Conservation (phyloP, 2,329 filamentous ascomycete genomes). For the Colletotrichum sp. region DNA sequence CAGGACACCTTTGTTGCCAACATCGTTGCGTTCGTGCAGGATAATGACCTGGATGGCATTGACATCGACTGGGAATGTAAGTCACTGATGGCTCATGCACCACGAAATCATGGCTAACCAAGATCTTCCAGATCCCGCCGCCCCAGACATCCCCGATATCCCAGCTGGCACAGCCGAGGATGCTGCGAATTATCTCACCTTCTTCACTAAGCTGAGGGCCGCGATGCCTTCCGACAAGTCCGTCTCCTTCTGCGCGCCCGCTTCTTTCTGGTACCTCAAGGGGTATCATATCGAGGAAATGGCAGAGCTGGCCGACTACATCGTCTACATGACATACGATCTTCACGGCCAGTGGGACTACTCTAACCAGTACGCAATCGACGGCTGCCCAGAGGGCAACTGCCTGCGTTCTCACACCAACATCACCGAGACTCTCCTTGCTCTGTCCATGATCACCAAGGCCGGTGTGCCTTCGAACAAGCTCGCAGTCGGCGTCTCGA, state of each 20-base stretch:
- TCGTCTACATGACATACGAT: constrained; percentile 41
- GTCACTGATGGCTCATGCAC: no score
- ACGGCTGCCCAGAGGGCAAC: constrained; percentile 31
- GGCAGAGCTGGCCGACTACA: constrained; percentile 32
- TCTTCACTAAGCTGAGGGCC: constrained; percentile 10
- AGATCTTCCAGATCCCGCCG: constrained; percentile 30
- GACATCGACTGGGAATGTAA: constrained; percentile 49
- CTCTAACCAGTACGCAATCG: constrained; percentile 27
- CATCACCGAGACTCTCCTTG: constrained; percentile 37
- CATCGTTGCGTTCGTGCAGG: constrained; percentile 42
- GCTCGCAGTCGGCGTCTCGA: constrained; percentile 34
- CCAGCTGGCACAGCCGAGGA: constrained; percentile 24
- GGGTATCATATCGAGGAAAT: constrained; percentile 38
- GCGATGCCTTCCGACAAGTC: constrained; percentile 25
- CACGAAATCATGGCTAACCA: no score
- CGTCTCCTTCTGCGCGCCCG: constrained; percentile 40
- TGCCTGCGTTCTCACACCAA: constrained; percentile 44
- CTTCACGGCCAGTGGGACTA: constrained; percentile 35
- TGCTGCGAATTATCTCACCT: constrained; percentile 30
- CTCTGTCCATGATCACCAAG: constrained; percentile 41
- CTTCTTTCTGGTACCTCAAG: constrained; percentile 45
- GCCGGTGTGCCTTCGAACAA: constrained; percentile 34
- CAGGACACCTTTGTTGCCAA: constrained; percentile 39
- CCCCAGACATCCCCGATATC: constrained; percentile 26
- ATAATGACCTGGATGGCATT: constrained; percentile 45